Evolutionary conservation across 139 green algal genomes (phyloP), one percentile per base, ranked within the genome.

Genomic region (Medakamo hakoo): DNA sequence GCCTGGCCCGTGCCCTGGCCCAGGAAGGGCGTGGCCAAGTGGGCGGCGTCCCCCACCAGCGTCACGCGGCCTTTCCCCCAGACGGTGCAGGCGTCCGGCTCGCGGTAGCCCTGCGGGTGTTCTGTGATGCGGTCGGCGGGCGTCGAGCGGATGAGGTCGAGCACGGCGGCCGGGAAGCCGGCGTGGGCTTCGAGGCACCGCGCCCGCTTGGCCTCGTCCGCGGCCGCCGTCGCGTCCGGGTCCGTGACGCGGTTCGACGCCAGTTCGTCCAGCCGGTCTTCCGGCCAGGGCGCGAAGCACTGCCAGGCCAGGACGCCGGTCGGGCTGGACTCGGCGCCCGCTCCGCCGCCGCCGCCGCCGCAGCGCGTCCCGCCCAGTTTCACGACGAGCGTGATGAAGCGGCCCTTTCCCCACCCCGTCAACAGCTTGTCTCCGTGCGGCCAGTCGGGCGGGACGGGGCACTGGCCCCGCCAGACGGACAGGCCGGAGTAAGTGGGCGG

Each of bases 11-110:
- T 66, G 52, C 66, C 66, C 29, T 67, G 66, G 3, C 27, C 19
- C 24, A 67, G 49, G 25, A 70, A 28, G 21, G 66, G 66, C 2
- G 60, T 63, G 4, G 22, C 26, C 25, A 71, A 26, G 66, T 71
- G 66, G 3, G 66, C 66, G 3, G 66, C 66, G 26, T 71, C 66
- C 2, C 66, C 66, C 5, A 57, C 14, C 60, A 71, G 66, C 18
- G 52, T 67, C 9, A 63, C 55, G 18, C 66, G 32, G 27, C 66
- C 60, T 9, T 31, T 26, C 19, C 60, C 60, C 66, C 66, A 71
- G 0, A 56, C 49, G 29, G 9, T 9, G 40, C 40, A 52, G 16
- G 9, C 40, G 40, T 31, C n/a, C 55, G 5, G 19, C 24, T 26
- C 55, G n/a, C 58, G 26, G 49, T 65, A 65, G 5, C 55, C 49